A percentile compares a stretch with the other conserved stretches of the same genome.
Conservation (phyloP, 139 green algal species). For the Coelastrella sp. region DNA sequence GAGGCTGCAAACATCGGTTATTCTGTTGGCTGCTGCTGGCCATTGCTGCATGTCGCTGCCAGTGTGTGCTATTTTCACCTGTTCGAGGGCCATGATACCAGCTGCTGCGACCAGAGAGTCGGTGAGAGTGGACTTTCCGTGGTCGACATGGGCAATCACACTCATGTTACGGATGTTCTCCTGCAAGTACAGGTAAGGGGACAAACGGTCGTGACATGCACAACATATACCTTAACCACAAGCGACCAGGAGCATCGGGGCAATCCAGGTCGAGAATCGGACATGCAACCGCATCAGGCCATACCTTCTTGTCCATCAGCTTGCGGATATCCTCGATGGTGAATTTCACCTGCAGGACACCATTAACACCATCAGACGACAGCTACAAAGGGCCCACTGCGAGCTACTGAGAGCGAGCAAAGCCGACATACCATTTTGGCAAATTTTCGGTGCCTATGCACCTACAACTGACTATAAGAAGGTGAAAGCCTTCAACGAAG, state of each 20-base stretch:
- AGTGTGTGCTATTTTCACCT: slow-evolving; percentile 59
- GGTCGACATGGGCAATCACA: slow-evolving; percentile 95
- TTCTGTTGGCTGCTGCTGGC: neutral
- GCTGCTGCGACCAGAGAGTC: slow-evolving; percentile 99
- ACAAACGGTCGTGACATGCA: too few relatives aligned
- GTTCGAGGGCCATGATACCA: slow-evolving; percentile 98
- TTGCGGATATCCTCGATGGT: slow-evolving; percentile 78
- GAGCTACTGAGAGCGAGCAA: neutral
- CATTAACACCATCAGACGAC: neutral
- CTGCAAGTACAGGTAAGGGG: slow-evolving; percentile 80
- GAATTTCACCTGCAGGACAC: slow-evolving; percentile 74
- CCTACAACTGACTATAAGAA: neutral
- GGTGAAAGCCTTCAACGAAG: neutral
- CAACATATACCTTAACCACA: too few relatives aligned
- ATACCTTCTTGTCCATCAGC: slow-evolving; percentile 17
- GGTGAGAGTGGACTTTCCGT: slow-evolving; percentile 96
- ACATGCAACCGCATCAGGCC: neutral
- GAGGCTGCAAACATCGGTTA: neutral
- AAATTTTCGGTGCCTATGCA: slow-evolving; percentile 33
- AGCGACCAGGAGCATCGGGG: too few relatives aligned
- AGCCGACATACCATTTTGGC: slow-evolving; percentile 24
- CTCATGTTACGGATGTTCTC: slow-evolving; percentile 95
- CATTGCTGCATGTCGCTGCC: neutral
- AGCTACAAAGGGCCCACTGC: neutral
- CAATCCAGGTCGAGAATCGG: too few relatives aligned